These are phyloP conservation scores for Colletotrichum camelliae DNA, from an alignment of 2,329 filamentous ascomycete species.

Conservation along the genomic window DNA sequence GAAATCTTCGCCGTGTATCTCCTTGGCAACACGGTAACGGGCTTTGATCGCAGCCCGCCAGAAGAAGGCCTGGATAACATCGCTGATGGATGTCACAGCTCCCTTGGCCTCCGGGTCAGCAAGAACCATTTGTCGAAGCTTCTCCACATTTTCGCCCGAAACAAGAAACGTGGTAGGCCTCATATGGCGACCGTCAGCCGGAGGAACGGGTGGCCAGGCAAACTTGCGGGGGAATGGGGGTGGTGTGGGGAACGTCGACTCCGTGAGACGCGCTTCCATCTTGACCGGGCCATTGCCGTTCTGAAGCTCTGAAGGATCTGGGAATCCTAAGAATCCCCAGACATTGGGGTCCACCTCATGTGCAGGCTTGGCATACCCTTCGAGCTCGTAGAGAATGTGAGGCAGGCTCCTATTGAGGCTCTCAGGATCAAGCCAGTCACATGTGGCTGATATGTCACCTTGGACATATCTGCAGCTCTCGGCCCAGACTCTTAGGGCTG, in stretches of 20 bases:
- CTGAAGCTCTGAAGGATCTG: not conserved
- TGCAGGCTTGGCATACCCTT: not conserved
- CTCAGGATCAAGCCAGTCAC: not conserved
- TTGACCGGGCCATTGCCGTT: not conserved
- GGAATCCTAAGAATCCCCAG: not conserved
- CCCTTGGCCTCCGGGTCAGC: not conserved
- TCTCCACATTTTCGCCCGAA: not conserved
- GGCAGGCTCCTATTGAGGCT: not conserved
- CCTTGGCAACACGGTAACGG: not conserved
- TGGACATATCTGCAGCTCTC: not conserved
- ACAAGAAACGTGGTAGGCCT: not conserved
- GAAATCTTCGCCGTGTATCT: rapidly evolving
- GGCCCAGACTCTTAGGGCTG: not conserved
- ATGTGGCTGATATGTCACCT: not conserved
- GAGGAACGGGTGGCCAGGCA: not conserved
- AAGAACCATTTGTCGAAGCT: not conserved
- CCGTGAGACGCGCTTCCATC: not conserved
- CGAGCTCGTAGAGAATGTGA: not conserved
- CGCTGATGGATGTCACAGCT: not conserved
- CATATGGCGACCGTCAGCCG: not conserved
- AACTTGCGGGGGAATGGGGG: not conserved
- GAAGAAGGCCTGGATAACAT: not conserved
- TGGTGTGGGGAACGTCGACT: not conserved
- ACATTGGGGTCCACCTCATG: not conserved
- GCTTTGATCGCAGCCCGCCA: not conserved